Evolutionary conservation across 495 filamentous ascomycete genomes (phyloP).

Genomic region (Annulohypoxylon stygium): DNA sequence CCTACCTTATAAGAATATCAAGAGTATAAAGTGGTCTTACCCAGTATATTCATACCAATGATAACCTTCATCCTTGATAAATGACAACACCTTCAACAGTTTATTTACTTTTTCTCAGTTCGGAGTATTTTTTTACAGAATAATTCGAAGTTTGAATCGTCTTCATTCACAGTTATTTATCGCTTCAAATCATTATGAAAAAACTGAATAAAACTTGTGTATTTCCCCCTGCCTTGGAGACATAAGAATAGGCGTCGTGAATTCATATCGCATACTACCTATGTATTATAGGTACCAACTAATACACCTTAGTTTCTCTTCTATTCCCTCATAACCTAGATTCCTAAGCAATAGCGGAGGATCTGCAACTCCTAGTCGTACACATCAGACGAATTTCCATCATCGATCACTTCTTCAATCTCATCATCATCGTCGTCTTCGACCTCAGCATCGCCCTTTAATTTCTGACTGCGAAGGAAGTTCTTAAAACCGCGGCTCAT

Average conservation of each 20-base stretch:
- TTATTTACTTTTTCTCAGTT: too few species aligned
- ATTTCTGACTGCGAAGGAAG: slow-evolving; percentile 35
- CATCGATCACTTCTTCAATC: not conserved
- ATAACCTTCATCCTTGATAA: too few species aligned
- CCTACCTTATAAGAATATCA: too few species aligned
- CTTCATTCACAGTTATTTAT: too few species aligned
- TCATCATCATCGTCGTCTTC: slow-evolving; percentile 37
- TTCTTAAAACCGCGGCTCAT: slow-evolving; percentile 60
- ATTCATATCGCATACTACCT: not conserved
- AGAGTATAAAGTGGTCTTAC: too few species aligned
- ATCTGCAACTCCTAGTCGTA: not conserved
- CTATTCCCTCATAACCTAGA: not conserved
- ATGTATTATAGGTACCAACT: not conserved
- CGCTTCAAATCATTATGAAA: too few species aligned
- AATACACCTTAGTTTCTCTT: not conserved
- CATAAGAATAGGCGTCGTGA: not conserved
- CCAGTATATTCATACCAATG: too few species aligned
- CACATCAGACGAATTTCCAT: slow-evolving; percentile 3
- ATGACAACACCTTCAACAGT: too few species aligned
- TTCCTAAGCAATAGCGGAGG: not conserved
- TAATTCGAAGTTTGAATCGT: too few species aligned
- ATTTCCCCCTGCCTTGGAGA: not conserved
- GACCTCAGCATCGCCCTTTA: slow-evolving; percentile 20
- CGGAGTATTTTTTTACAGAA: too few species aligned
- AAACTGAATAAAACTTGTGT: not conserved